Evolutionary conservation across 306 rosid species (phyloP).

Genomic region (Biancaea sappan): DNA sequence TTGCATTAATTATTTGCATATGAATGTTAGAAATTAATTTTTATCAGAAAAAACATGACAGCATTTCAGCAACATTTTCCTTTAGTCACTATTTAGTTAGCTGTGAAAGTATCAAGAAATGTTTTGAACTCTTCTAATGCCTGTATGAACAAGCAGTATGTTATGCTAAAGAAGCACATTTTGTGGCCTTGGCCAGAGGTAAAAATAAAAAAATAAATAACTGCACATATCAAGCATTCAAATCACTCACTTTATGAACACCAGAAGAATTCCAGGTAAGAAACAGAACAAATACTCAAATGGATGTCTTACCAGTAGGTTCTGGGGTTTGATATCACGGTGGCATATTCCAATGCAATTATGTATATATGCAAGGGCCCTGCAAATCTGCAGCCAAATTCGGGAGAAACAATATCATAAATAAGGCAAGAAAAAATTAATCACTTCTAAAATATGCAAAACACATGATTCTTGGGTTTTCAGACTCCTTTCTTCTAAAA

Average conservation of each 20-base stretch:
- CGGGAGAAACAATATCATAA: conserved; percentile 20
- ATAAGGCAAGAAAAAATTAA: conserved; percentile 13
- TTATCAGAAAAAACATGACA: too few species aligned
- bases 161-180: conserved; percentile 13
- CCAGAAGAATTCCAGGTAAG: neutral
- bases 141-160: neutral
- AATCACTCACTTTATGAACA: neutral
- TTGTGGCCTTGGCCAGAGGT: neutral
- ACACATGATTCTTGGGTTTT: neutral
- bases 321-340: conserved; percentile 99
- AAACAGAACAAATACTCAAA: conserved; percentile 19
- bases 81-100: too few species aligned
- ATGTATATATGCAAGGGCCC: conserved; percentile 97
- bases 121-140: conserved; percentile 18
- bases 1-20: neutral
- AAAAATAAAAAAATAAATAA: too few species aligned
- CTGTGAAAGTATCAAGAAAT: conserved; percentile 7
- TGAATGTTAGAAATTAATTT: neutral
- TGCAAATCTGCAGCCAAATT: conserved; percentile 77
- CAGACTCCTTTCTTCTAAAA: neutral
- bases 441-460: conserved; percentile 10
- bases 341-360: conserved; percentile 95
- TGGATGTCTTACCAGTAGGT: conserved; percentile 74
- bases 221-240: neutral
- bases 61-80: too few species aligned